Conservation (phyloP, 306 rosid species). For the Citrullus mucosospermus region DNA sequence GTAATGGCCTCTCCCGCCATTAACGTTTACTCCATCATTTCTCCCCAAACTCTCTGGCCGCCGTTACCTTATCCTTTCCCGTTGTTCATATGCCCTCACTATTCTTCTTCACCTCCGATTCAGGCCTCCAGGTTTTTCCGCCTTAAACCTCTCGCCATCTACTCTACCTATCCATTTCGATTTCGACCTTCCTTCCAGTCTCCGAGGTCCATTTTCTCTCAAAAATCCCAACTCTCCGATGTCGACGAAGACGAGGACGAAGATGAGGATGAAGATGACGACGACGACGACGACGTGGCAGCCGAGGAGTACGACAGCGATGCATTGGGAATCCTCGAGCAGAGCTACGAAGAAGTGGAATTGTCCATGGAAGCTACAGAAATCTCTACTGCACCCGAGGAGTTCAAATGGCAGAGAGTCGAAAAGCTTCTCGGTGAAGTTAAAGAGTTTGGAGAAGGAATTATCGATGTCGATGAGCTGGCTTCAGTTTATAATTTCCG, state of each 20-base stretch:
- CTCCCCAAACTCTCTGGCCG: background rate
- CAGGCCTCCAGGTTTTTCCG: slow-evolving; percentile 21
- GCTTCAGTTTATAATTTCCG: slow-evolving; percentile 72
- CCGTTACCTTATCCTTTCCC: slow-evolving; percentile 7
- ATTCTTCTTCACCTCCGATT: slow-evolving; percentile 14
- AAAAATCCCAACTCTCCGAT: slow-evolving; percentile 31
- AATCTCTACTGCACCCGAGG: slow-evolving; percentile 20
- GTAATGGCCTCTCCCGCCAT: slow-evolving; percentile 71
- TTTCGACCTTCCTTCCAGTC: slow-evolving; percentile 29
- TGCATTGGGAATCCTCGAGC: slow-evolving; percentile 24
- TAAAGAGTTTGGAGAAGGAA: slow-evolving; percentile 58
- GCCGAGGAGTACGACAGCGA: slow-evolving; percentile 74
- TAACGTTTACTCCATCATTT: slow-evolving; percentile 12
- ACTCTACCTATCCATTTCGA: slow-evolving; percentile 10
- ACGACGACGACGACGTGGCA: slow-evolving; percentile 37
- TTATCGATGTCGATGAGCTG: slow-evolving; percentile 65
- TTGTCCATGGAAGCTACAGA: slow-evolving; percentile 8
- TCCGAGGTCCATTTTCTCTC: slow-evolving; percentile 31
- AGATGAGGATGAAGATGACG: slow-evolving; percentile 36
- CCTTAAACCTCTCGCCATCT: slow-evolving; percentile 15
- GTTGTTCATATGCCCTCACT: background rate
- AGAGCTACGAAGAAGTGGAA: slow-evolving; percentile 41
- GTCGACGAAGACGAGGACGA: slow-evolving; percentile 34
- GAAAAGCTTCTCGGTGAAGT: slow-evolving; percentile 65
- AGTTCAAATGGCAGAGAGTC: slow-evolving; percentile 81